These are phyloP conservation scores for Globisporangium mamillatum DNA, from an alignment of 352 stramenopile species.

Conservation along the genomic window DNA sequence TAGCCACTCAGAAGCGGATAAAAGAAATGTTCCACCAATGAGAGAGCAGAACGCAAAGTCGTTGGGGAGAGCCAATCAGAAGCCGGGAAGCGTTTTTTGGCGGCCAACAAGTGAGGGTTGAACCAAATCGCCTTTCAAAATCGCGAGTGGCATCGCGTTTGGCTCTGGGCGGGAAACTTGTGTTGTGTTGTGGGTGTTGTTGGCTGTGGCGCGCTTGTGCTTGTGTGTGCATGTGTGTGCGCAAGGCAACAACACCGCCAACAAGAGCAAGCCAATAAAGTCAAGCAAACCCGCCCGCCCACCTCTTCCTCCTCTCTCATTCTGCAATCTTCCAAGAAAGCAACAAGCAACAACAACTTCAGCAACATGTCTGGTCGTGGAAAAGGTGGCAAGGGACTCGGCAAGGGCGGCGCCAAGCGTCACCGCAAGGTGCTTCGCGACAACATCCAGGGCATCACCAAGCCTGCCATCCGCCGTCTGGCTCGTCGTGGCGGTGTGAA, in stretches of 20 bases:
- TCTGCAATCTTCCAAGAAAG: slow-evolving; percentile 7
- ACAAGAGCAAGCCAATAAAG: too few relatives aligned
- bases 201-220: background rate
- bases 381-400: slow-evolving; percentile 80
- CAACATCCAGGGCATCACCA: slow-evolving; percentile 92
- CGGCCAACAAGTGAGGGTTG: background rate
- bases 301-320: background rate
- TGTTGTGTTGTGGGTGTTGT: background rate
- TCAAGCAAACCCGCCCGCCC: too few relatives aligned
- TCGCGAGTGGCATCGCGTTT: background rate
- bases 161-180: background rate
- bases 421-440: slow-evolving; percentile 88
- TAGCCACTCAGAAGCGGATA: slow-evolving; percentile 5
- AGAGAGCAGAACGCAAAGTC: background rate
- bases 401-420: slow-evolving; percentile 83
- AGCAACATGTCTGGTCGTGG: slow-evolving; percentile 75
- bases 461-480: slow-evolving; percentile 96
- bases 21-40: slow-evolving; percentile 28
- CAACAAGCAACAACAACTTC: slow-evolving; percentile 4
- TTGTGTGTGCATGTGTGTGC: background rate
- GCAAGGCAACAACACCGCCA: too few relatives aligned
- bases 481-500: slow-evolving; percentile 97
- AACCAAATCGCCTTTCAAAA: background rate
- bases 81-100: background rate
- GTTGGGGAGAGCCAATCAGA: slow-evolving; percentile 5